These are phyloP conservation scores for Hymenotorrendiella dingleyae DNA, from an alignment of 2,329 filamentous ascomycete species.

Conservation along the genomic window DNA sequence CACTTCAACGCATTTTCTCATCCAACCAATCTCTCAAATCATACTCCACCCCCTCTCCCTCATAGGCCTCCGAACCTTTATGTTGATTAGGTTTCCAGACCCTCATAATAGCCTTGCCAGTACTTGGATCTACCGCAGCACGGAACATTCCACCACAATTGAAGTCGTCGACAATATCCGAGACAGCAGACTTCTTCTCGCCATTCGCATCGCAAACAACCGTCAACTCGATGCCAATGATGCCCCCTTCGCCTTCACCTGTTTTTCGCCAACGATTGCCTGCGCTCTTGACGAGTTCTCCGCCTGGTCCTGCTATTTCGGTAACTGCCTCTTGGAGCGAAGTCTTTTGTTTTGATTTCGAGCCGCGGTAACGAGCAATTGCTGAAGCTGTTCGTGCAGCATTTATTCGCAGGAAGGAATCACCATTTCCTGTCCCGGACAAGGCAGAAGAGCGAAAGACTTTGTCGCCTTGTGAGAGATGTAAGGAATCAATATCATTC, in stretches of 20 bases:
- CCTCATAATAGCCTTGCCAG: slow-evolving; percentile 50
- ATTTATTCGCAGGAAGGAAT: slow-evolving; percentile 71
- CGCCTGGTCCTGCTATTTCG: slow-evolving; percentile 62
- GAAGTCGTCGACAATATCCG: slow-evolving; percentile 65
- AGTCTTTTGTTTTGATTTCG: slow-evolving; percentile 12
- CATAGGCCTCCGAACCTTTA: slow-evolving; percentile 27
- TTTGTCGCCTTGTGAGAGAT: slow-evolving; percentile 22
- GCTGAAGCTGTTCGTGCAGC: slow-evolving; percentile 69
- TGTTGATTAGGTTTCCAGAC: slow-evolving; percentile 41
- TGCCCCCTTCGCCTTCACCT: slow-evolving; percentile 76
- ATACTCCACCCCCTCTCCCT: slow-evolving; percentile 29
- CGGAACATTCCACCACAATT: slow-evolving; percentile 88
- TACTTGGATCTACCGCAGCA: slow-evolving; percentile 60
- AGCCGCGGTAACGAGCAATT: slow-evolving; percentile 57
- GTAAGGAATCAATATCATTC: slow-evolving; percentile 27
- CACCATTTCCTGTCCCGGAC: slow-evolving; percentile 82
- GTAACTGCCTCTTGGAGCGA: slow-evolving; percentile 53
- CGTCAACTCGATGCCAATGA: slow-evolving; percentile 71
- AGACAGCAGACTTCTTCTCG: slow-evolving; percentile 37
- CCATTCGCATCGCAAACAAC: slow-evolving; percentile 39
- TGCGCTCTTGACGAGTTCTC: slow-evolving; percentile 69
- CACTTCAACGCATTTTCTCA: slow-evolving; percentile 12
- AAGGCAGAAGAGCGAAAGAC: slow-evolving; percentile 42
- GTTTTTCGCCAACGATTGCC: slow-evolving; percentile 66
- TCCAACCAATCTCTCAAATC: slow-evolving; percentile 26